A percentile compares a stretch with the other conserved stretches of the same genome.
Conservation (phyloP, 371 early-diverging fungal species). For the Apophysomyces elegans region DNA sequence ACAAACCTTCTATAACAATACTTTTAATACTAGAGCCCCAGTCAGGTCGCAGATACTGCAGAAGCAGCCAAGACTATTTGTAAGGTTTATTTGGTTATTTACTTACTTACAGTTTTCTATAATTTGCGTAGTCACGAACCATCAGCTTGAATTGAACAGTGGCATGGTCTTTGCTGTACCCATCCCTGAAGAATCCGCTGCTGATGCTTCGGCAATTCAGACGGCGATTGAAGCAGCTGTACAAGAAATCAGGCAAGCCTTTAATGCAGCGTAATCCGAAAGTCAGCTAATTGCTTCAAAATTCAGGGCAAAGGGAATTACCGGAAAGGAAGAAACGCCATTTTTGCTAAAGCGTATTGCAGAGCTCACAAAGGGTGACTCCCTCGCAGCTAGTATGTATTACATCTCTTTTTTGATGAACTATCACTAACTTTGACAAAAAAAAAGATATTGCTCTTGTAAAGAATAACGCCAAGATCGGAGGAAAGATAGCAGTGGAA, state of each 20-base stretch:
- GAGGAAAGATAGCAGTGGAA: constrained; percentile 74
- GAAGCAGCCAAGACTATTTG: constrained; percentile 75
- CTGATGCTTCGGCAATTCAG: constrained; percentile 66
- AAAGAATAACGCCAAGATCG: constrained; percentile 89
- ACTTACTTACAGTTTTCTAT: not conserved
- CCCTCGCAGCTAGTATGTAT: constrained; percentile 78
- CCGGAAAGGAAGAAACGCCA: constrained; percentile 91
- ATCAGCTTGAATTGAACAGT: constrained; percentile 64
- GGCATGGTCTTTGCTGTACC: constrained; percentile 92
- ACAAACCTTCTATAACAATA: not conserved
- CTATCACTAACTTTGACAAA: not conserved
- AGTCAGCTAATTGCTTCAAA: not conserved
- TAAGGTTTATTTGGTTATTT: constrained; percentile 15
- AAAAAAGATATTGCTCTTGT: constrained; percentile 82
- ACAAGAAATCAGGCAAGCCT: constrained; percentile 60
- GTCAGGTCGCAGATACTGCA: constrained; percentile 54
- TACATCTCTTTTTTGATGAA: not conserved
- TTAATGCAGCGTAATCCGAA: not conserved
- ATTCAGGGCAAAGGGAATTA: constrained; percentile 55
- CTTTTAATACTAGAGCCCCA: constrained; percentile 57
- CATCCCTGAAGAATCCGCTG: constrained; percentile 76
- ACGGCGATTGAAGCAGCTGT: constrained; percentile 74
- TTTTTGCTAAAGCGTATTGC: constrained; percentile 83
- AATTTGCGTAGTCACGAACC: constrained; percentile 61
- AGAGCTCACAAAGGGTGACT: constrained; percentile 80